Percentiles rank a stretch among this genome's conserved stretches.
phyloP scores from a whole-genome alignment of 768 basidiomycete genomes.

The Pleurotus platypus region DNA sequence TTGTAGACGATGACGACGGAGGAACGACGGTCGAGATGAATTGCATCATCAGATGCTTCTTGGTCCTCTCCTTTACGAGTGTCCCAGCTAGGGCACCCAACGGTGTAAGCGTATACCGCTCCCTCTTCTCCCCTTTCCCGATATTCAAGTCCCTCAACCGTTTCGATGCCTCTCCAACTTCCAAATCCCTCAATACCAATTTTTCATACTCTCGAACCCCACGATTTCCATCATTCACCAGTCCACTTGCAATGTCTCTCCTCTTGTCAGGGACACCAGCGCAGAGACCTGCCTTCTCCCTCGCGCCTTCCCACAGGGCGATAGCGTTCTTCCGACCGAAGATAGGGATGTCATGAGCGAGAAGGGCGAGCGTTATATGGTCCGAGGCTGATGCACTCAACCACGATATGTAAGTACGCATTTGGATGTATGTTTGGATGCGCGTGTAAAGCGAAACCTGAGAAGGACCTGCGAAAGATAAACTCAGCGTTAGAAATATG shows the following conservation, averaged over 20 bases:
- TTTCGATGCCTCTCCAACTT: constrained; percentile 49
- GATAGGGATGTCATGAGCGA: constrained; percentile 30
- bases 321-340: constrained; percentile 7
- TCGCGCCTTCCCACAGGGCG: constrained; percentile 13
- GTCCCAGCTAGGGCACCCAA: constrained; percentile 48
- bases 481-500: neutral
- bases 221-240: constrained; percentile 16
- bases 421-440: constrained; percentile 51
- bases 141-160: constrained; percentile 24
- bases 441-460: constrained; percentile 34
- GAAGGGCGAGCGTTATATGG: constrained; percentile 55
- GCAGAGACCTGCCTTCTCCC: constrained; percentile 10
- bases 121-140: constrained; percentile 14
- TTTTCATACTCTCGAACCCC: constrained; percentile 42
- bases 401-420: constrained; percentile 38
- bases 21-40: constrained; percentile 43
- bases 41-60: constrained; percentile 45
- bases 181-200: constrained; percentile 49
- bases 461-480: constrained; percentile 14
- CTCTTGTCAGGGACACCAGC: constrained; percentile 8
- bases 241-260: constrained; percentile 22
- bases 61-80: constrained; percentile 49
- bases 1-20: constrained; percentile 1
- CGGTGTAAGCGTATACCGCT: constrained; percentile 26
- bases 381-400: constrained; percentile 41